Conservation (phyloP, 352 stramenopile species). For the Aphanomyces stellatus region DNA sequence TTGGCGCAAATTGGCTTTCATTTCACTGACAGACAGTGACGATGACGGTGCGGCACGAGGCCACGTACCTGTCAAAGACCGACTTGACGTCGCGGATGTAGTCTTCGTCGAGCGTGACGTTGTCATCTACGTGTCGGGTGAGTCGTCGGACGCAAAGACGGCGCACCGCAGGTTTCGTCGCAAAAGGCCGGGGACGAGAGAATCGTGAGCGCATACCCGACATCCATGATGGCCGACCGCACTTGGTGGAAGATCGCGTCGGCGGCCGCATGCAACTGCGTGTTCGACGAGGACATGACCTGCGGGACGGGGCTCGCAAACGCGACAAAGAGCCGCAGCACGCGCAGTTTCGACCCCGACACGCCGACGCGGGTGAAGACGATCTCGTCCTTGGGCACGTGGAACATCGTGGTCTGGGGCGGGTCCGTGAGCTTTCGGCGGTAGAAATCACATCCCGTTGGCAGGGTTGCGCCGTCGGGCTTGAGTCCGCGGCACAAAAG, state of each 20-base stretch:
- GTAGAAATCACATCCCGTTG: not conserved
- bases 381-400: slow-evolving; percentile 60
- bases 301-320: slow-evolving; percentile 27
- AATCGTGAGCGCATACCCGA: slow-evolving; percentile 8
- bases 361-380: slow-evolving; percentile 65
- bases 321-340: slow-evolving; percentile 55
- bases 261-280: not conserved
- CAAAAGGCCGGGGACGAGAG: slow-evolving; percentile 11
- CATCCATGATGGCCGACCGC: not conserved
- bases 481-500: not conserved
- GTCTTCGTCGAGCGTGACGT: slow-evolving; percentile 57
- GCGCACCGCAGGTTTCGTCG: not conserved
- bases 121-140: too few relatives aligned
- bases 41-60: not conserved
- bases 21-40: slow-evolving; percentile 38
- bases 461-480: not conserved
- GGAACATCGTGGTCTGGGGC: not conserved
- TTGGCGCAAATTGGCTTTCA: slow-evolving; percentile 78
- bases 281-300: not conserved
- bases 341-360: slow-evolving; percentile 63
- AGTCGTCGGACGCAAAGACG: not conserved
- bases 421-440: not conserved
- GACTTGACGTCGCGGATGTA: slow-evolving; percentile 59
- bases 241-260: not conserved
- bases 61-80: slow-evolving; percentile 37